Evolutionary conservation across 805 yeast genomes (phyloP), one percentile per base, ranked within the genome.

Genomic region (Tetrapisispora namnaoensis): DNA sequence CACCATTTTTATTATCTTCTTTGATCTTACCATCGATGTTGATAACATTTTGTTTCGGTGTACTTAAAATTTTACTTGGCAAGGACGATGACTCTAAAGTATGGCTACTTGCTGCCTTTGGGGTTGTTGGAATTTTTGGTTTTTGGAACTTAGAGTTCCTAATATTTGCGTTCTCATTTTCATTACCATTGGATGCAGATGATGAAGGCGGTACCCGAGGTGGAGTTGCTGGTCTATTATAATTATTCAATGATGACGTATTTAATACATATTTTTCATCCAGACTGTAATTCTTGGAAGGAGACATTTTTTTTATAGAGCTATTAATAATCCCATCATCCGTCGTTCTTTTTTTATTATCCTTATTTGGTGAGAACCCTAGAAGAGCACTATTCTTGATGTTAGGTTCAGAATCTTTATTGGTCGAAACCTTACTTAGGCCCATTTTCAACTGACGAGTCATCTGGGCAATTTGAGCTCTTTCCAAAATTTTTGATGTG

Each of bases 391-490:
- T 10, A 14, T 11, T 40, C 4, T 6, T n/a, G 4, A 7, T n/a
- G 9, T 27, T 27, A 2, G 43, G 3, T 10, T 7, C 10, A 5
- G 8, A 10, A 30, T 10, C 32, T 32, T 53, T 56, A 11, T 56
- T 51, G 5, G 58, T 56, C 4, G 63, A 56, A 1, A 63, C 66
- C 52, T 59, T 61, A 34, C 65, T 55, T 22, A 65, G 50, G 7
- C 64, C 66, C 45, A 65, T 44, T 53, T 62, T 64, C 52, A 65
- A 55, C 45, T 63, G 63, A 18, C 69, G 55, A 14, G 67, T 57
- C 67, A 64, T 62, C 51, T 63, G 68, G 16, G 69, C 69, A 48
- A 65, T 50, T 48, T 64, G 63, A 39, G 69, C 69, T 47, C 69
- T 49, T 46, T 65, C 60, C 28, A 65, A 54, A 20, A 65, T 65